Evolutionary conservation across 306 rosid genomes (phyloP).

Genomic region (Abrus pulchellus): DNA sequence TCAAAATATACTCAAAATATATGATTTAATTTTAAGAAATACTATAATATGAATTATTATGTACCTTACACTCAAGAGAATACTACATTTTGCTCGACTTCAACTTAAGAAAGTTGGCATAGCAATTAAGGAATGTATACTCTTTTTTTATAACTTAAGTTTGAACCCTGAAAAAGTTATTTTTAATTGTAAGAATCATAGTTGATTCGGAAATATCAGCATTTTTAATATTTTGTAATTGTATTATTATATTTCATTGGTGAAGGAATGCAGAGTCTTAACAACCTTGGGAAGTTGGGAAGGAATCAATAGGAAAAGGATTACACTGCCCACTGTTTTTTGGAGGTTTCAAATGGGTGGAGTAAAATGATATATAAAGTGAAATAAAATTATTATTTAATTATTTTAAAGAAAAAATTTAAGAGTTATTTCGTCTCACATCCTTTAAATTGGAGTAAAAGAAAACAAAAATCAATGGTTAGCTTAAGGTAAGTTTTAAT

Average conservation of each 20-base stretch:
- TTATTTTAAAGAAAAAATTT: too few species aligned
- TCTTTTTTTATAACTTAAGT: neutral
- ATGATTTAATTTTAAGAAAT: neutral
- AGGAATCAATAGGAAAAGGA: slow-evolving; percentile 26
- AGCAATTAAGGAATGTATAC: neutral
- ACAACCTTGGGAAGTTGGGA: neutral
- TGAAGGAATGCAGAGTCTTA: neutral
- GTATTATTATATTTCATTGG: neutral
- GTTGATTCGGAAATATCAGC: neutral
- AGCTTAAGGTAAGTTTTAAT: too few species aligned
- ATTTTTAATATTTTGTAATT: neutral
- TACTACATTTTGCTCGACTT: neutral
- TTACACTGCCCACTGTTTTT: slow-evolving; percentile 24
- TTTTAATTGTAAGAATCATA: neutral
- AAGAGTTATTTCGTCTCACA: too few species aligned
- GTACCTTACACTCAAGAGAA: neutral
- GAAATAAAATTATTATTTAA: too few species aligned
- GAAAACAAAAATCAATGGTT: too few species aligned
- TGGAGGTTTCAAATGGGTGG: too few species aligned
- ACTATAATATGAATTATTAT: neutral
- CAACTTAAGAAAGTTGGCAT: neutral
- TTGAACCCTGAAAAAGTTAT: neutral
- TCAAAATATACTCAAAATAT: neutral
- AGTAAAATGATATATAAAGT: too few species aligned
- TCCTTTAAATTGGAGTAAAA: too few species aligned